Conservation (phyloP, 768 basidiomycete genomes). For the Termitomyces sp. region DNA sequence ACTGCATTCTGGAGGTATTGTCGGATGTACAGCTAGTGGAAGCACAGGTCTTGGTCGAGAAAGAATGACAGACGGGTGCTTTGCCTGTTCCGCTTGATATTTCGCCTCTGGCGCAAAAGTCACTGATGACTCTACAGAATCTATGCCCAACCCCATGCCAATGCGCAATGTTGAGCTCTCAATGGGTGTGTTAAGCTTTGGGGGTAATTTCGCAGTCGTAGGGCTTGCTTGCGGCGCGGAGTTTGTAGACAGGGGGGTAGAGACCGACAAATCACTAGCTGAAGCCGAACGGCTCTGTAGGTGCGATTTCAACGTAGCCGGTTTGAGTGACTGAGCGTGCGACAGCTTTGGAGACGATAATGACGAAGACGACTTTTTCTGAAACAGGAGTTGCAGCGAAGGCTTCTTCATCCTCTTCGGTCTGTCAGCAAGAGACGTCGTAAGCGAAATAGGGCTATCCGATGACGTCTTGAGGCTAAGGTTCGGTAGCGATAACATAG, state of each 20-base stretch:
- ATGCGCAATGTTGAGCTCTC: conserved; percentile 48
- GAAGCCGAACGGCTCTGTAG: conserved; percentile 30
- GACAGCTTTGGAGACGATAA: conserved; percentile 21
- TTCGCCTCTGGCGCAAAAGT: not conserved
- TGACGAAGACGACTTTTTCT: conserved; percentile 55
- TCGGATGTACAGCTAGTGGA: not conserved
- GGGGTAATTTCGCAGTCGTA: conserved; percentile 36
- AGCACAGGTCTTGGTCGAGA: not conserved
- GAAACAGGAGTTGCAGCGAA: conserved; percentile 62
- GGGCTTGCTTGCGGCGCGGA: conserved; percentile 52
- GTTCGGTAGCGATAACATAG: conserved; percentile 31
- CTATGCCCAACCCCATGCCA: conserved; percentile 28
- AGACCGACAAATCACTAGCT: conserved; percentile 44
- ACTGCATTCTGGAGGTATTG: not conserved
- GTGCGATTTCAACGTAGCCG: conserved; percentile 25
- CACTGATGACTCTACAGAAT: conserved; percentile 23
- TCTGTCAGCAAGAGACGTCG: conserved; percentile 24
- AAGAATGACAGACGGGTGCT: not conserved
- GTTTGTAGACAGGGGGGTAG: conserved; percentile 47
- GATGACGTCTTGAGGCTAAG: conserved; percentile 22
- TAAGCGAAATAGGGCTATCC: conserved; percentile 23
- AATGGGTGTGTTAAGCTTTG: conserved; percentile 56
- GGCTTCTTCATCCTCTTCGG: conserved; percentile 53
- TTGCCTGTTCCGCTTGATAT: conserved; percentile 4
- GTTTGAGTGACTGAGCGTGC: conserved; percentile 18